These are phyloP conservation scores for Pseudogymnoascus verrucosus DNA, from an alignment of 2,329 filamentous ascomycete genomes.

Conservation along the genomic window DNA sequence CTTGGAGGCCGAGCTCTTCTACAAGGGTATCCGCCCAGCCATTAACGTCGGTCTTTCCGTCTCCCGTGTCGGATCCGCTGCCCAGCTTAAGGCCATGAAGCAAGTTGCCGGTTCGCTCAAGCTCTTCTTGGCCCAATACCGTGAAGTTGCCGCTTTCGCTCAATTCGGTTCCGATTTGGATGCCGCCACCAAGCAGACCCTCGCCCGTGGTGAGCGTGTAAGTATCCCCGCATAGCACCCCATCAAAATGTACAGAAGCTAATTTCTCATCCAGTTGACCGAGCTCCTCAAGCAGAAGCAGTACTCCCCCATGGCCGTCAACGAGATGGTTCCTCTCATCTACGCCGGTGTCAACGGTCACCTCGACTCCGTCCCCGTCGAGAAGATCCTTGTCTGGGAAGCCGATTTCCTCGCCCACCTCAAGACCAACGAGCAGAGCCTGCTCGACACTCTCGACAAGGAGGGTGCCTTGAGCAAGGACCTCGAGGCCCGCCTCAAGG, in stretches of 20 bases:
- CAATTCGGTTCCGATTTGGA: conserved; percentile 99
- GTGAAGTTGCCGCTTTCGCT: conserved; percentile 98
- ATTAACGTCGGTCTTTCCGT: conserved; percentile 99
- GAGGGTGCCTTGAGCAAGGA: conserved; percentile 96
- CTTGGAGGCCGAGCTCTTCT: conserved; percentile 98
- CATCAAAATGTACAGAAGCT: conserved; percentile 10
- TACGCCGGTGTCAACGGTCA: conserved; percentile 98
- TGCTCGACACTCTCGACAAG: conserved; percentile 83
- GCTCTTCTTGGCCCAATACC: conserved; percentile 99
- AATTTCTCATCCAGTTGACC: conserved; percentile 51
- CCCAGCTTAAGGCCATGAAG: conserved; percentile 99
- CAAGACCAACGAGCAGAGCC: conserved; percentile 78
- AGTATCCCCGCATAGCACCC: conserved; percentile 33
- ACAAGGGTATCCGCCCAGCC: conserved; percentile 99
- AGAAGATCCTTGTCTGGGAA: conserved; percentile 92
- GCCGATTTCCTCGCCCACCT: conserved; percentile 87
- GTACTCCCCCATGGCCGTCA: conserved; percentile 96
- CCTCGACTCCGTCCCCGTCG: conserved; percentile 81
- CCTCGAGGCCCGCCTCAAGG: conserved; percentile 72
- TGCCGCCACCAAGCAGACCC: conserved; percentile 97
- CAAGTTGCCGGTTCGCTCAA: conserved; percentile 99
- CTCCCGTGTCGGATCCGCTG: conserved; percentile 98
- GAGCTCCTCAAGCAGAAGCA: conserved; percentile 99
- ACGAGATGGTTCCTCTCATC: conserved; percentile 99
- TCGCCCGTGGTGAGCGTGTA: conserved; percentile 95